Percentiles rank a stretch among this genome's conserved stretches.
These are phyloP conservation scores for Neostapfia colusana DNA, from an alignment of 176 grass and related monocot genomes.

Conservation along the genomic window DNA sequence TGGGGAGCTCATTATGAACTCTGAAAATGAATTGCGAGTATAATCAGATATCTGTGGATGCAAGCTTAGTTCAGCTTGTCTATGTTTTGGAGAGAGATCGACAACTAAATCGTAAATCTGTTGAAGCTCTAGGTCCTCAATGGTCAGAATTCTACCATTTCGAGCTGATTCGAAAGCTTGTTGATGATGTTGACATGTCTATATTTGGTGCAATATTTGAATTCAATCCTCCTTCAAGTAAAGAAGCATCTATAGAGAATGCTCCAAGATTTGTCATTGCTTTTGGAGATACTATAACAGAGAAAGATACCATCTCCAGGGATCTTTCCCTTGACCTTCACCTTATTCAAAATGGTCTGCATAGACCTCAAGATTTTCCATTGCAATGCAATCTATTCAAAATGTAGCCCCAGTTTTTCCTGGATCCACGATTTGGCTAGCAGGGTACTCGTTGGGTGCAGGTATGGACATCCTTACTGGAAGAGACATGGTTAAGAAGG, in stretches of 20 bases:
- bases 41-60: conserved; percentile 73
- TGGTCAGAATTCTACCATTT: conserved; percentile 96
- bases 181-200: conserved; percentile 84
- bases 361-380: conserved; percentile 76
- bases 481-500: conserved; percentile 89
- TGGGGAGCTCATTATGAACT: conserved; percentile 32
- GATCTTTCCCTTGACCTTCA: conserved; percentile 75
- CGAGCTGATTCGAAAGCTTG: conserved; percentile 68
- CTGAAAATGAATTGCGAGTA: conserved; percentile 63
- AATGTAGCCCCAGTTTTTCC: conserved; percentile 62
- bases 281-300: conserved; percentile 87
- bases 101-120: conserved; percentile 60
- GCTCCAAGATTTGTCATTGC: conserved; percentile 81
- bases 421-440: conserved; percentile 65
- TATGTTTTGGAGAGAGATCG: conserved; percentile 84
- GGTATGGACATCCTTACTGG: conserved; percentile 75
- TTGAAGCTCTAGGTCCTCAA: conserved; percentile 59
- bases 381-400: conserved; percentile 89
- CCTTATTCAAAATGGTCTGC: conserved; percentile 74
- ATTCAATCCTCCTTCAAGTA: conserved; percentile 54
- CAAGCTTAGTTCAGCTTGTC: conserved; percentile 85
- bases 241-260: conserved; percentile 46
- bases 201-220: conserved; percentile 89
- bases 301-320: conserved; percentile 75
- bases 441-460: conserved; percentile 79